Conservation (phyloP, 2,329 filamentous ascomycete genomes). For the Penicillium janthinellum region DNA sequence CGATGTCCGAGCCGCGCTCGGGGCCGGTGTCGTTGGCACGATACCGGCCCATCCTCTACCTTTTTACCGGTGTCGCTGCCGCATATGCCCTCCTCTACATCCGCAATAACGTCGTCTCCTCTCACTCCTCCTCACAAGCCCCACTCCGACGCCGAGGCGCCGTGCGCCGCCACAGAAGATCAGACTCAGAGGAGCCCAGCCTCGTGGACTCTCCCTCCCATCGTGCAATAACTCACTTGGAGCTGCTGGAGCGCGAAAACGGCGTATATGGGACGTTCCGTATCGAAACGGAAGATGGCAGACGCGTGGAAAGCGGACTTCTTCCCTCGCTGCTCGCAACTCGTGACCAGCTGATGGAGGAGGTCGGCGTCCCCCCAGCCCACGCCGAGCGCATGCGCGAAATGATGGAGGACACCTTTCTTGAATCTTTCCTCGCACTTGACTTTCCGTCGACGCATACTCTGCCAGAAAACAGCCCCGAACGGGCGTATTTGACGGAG, state of each 20-base stretch:
- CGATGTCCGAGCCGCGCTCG: constrained; percentile 37
- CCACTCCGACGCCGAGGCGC: constrained; percentile 44
- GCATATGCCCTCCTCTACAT: constrained; percentile 47
- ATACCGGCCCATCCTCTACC: constrained; percentile 45
- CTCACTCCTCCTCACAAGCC: constrained; percentile 27
- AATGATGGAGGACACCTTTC: constrained; percentile 48
- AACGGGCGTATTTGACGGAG: constrained; percentile 41
- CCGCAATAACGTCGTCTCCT: constrained; percentile 35
- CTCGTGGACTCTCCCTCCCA: constrained; percentile 38
- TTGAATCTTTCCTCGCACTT: constrained; percentile 46
- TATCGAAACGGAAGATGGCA: constrained; percentile 46
- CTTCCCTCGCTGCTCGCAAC: constrained; percentile 47
- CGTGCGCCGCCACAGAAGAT: constrained; percentile 39
- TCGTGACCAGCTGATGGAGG: constrained; percentile 45
- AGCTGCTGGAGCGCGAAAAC: constrained; percentile 44
- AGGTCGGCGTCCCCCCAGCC: constrained; percentile 40
- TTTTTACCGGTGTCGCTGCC: constrained; percentile 45
- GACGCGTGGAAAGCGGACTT: constrained; percentile 44
- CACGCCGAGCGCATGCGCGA: constrained; percentile 46
- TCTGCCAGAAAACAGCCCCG: constrained; percentile 35
- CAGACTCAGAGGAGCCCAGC: constrained; percentile 27
- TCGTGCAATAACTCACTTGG: constrained; percentile 43
- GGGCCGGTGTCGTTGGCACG: constrained; percentile 37
- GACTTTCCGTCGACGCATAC: constrained; percentile 43
- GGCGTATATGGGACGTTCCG: constrained; percentile 47